A percentile compares a stretch with the other conserved stretches of the same genome.
Conservation (phyloP, 78 protist genomes). For the Polysphondylium violaceum region DNA sequence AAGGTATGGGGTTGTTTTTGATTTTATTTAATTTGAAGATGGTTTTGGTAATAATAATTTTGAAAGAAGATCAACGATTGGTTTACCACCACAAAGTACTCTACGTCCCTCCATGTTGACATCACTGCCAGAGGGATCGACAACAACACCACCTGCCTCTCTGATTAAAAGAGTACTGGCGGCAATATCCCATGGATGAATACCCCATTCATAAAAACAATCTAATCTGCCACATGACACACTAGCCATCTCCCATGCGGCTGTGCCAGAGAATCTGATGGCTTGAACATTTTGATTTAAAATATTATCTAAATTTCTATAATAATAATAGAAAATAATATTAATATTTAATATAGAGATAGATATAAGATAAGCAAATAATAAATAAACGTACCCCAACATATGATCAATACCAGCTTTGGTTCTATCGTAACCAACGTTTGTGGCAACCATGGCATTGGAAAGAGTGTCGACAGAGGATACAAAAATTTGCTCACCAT, state of each 20-base stretch:
- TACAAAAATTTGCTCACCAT: conserved; percentile 54
- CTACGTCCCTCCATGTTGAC: conserved; percentile 47
- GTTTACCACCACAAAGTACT: conserved; percentile 62
- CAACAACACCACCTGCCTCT: conserved; percentile 91
- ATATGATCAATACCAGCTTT: conserved; percentile 62
- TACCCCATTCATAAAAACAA: conserved; percentile 84
- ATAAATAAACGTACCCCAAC: conserved; percentile 50
- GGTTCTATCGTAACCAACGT: conserved; percentile 76
- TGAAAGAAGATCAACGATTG: conserved; percentile 45
- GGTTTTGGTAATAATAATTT: conserved; percentile 26
- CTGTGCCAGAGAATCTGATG: conserved; percentile 83
- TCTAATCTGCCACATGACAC: conserved; percentile 85
- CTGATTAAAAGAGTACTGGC: conserved; percentile 86
- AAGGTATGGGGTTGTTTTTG: background rate
- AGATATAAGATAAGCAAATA: background rate
- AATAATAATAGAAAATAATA: background rate
- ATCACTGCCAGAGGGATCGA: conserved; percentile 61
- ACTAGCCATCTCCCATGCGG: conserved; percentile 85
- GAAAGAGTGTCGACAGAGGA: conserved; percentile 12
- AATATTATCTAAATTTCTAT: conserved; percentile 56
- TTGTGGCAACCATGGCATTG: conserved; percentile 73
- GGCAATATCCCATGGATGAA: conserved; percentile 92
- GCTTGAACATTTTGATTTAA: conserved; percentile 78
- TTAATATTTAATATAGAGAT: background rate
- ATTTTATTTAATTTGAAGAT: background rate